Percentiles rank a stretch among this genome's conserved stretches.
Evolutionary conservation across 768 basidiomycete species (phyloP).

Genomic region (Gloeopeniophorella convolvens): DNA sequence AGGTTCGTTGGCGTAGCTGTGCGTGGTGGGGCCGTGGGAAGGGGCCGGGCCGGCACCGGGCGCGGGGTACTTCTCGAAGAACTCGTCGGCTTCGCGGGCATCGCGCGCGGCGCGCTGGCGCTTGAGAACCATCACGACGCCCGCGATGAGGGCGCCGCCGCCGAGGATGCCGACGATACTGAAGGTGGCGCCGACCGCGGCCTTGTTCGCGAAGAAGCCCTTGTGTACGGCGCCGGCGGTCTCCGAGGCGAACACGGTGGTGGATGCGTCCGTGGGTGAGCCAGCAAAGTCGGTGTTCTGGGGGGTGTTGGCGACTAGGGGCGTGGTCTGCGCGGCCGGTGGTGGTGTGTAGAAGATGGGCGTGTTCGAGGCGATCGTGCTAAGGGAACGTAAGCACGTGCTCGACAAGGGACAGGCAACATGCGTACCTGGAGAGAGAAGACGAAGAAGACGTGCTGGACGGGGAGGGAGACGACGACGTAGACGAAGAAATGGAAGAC

Average conservation of each 20-base stretch:
- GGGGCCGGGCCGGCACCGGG: not conserved
- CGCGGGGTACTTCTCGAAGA: slow-evolving; percentile 12
- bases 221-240: not conserved
- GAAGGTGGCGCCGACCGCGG: slow-evolving; percentile 23
- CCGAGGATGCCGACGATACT: slow-evolving; percentile 20
- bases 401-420: not conserved
- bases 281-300: not conserved
- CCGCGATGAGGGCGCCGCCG: slow-evolving; percentile 1
- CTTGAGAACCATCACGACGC: not conserved
- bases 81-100: slow-evolving; percentile 1
- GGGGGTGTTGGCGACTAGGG: not conserved
- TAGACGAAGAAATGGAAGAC: not conserved
- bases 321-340: not conserved
- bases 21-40: no score
- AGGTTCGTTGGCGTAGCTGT: not conserved
- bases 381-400: not conserved
- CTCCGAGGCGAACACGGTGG: not conserved
- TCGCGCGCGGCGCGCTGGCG: not conserved
- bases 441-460: not conserved
- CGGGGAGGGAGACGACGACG: not conserved
- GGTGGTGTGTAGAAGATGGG: not conserved
- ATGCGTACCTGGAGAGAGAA: not conserved
- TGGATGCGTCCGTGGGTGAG: not conserved
- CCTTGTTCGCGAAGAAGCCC: slow-evolving; percentile 17
- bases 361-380: not conserved